Base-by-base conservation (phyloP, 805 yeast genomes). In the Wickerhamomyces ciferrii region DNA sequence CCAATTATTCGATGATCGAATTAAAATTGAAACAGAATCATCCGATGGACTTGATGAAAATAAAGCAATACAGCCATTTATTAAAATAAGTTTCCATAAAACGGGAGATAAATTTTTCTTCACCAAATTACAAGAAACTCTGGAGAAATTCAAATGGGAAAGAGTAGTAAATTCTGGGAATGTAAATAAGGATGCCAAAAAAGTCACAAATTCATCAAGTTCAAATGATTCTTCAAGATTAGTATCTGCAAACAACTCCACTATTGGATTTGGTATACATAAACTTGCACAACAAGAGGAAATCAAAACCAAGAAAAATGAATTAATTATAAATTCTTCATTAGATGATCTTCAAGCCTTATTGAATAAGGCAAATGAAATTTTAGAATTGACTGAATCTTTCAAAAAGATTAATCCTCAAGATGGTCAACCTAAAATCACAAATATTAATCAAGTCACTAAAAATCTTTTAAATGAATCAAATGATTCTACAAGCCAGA, bases 301-400 rank as follows among this genome's bases (percentile, higher is more conserved):
- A 43, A 66, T 70, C 39, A 75, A 76, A 50, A 69, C 84, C 11
- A 68, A 72, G 44, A 76, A 76, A 40, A 85, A 83, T 53, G 84
- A 84, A 42, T 60, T 71, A 17, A 71, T 90, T 1, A 66, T 91
- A 47, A 76, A 77, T 32, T 75, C 75, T 39, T 89, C 97, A 0
- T 65, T 91, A 36, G 83, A 81, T 39, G 97, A 89, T 62, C 66
- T 91, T 41, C 83, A 85, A 50, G 82, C 83, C 39, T 68, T 90
- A 44, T 83, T 87, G 83, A 73, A 79, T n/a, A 78, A 86, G 53
- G 95, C 91, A 2, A 78, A 78, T 52, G 91, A 89, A 48, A 74
- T 91, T 43, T 76, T 84, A 20, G 66, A 70, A 34, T 62, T 90
- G 25, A 83, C 66, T 2, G 58, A 61, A 17, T 64, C 71, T 11